These are phyloP conservation scores for Isatis lusitanica DNA, from an alignment of 441 rosid genomes.

Conservation along the genomic window DNA sequence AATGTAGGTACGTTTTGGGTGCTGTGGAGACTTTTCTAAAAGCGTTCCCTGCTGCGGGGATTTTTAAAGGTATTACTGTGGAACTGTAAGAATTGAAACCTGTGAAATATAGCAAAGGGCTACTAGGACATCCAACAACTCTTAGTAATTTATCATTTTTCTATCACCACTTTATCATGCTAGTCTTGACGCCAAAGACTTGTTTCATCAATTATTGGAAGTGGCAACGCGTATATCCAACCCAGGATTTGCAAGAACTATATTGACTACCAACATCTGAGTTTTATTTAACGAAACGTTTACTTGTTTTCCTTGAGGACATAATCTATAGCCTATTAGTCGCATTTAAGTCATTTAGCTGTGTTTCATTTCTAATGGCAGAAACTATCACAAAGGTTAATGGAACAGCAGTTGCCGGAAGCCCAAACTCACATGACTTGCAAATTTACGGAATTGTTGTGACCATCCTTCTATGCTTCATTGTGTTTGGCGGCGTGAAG, in stretches of 20 bases:
- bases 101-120: constrained; percentile 17
- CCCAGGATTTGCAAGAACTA: constrained; percentile 12
- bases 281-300: constrained; percentile 4
- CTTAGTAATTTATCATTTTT: constrained; percentile 16
- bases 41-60: constrained; percentile 96
- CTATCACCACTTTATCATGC: background rate
- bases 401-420: constrained; percentile 54
- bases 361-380: constrained; percentile 42
- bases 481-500: constrained; percentile 99
- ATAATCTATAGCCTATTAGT: constrained; percentile 1
- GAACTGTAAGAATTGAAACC: constrained; percentile 19
- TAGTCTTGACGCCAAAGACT: constrained; percentile 6
- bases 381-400: constrained; percentile 76
- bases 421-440: constrained; percentile 89
- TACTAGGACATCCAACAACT: background rate
- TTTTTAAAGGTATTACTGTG: constrained; percentile 70
- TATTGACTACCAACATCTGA: constrained; percentile 9
- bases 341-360: constrained; percentile 1
- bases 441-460: constrained; percentile 95
- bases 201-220: constrained; percentile 29
- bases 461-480: constrained; percentile 86
- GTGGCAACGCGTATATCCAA: constrained; percentile 13
- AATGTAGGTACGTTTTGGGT: constrained; percentile 91
- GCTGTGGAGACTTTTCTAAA: constrained; percentile 98
- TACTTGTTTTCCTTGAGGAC: constrained; percentile 10